Conservation (phyloP, 768 basidiomycete species). For the Mycena leptocephala region DNA sequence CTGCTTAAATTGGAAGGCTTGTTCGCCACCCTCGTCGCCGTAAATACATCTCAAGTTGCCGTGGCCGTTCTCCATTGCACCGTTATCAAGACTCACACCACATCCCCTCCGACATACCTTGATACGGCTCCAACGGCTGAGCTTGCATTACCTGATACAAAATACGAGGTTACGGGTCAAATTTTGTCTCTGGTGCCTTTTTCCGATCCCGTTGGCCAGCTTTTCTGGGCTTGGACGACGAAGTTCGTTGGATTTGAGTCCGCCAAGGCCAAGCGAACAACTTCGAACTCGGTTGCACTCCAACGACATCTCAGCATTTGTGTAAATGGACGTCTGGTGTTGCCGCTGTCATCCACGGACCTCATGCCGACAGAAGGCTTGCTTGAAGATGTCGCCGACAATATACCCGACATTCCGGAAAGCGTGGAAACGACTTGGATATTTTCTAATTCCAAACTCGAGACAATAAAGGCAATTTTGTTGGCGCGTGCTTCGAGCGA, state of each 20-base stretch:
- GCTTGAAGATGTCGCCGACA: neutral
- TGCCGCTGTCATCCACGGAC: neutral
- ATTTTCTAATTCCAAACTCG: neutral
- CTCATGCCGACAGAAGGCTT: neutral
- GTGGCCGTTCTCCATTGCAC: slow-evolving; percentile 22
- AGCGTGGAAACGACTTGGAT: neutral
- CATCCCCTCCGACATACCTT: neutral
- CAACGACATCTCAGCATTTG: neutral
- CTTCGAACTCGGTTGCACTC: neutral
- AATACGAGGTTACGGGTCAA: slow-evolving; percentile 38
- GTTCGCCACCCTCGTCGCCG: slow-evolving; percentile 7
- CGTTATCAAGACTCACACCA: neutral
- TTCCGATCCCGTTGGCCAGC: neutral
- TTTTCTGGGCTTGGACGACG: slow-evolving; percentile 34
- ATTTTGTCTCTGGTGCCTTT: slow-evolving; percentile 33
- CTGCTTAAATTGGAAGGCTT: slow-evolving; percentile 4
- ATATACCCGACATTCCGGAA: neutral
- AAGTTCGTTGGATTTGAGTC: slow-evolving; percentile 31
- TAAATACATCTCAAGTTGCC: neutral
- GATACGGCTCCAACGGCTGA: slow-evolving; percentile 8
- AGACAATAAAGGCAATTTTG: neutral
- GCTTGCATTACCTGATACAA: neutral
- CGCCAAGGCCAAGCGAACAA: slow-evolving; percentile 5
- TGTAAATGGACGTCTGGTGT: neutral
- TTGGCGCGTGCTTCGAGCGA: neutral